These are phyloP conservation scores for Chalciporus sp. DNA, from an alignment of 1,284 basidiomycete genomes.

Conservation along the genomic window DNA sequence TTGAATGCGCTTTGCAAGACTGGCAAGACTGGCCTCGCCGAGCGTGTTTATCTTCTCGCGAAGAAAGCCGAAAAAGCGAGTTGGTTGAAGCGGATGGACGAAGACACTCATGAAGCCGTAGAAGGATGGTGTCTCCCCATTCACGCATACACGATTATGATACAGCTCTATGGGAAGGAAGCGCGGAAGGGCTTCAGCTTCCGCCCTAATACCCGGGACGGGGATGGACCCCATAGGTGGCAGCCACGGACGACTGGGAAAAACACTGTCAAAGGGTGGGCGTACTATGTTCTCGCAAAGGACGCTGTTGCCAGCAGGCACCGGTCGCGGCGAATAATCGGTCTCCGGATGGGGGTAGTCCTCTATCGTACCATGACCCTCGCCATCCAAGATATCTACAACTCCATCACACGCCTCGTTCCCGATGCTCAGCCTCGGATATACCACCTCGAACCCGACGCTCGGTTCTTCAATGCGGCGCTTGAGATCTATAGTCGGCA, in stretches of 20 bases:
- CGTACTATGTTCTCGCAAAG: conserved; percentile 30
- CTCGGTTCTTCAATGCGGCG: conserved; percentile 67
- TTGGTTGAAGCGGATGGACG: conserved; percentile 37
- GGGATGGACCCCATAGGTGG: conserved; percentile 19
- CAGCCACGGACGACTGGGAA: conserved; percentile 17
- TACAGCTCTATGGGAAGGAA: conserved; percentile 60
- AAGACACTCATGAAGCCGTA: conserved; percentile 15
- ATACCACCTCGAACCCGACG: conserved; percentile 53
- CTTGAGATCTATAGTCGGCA: conserved; percentile 49
- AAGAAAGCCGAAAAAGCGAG: conserved; percentile 57
- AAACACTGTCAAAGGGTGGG: conserved; percentile 41
- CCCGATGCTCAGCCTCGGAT: conserved; percentile 23
- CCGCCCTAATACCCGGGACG: conserved; percentile 3
- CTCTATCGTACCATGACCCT: conserved; percentile 42
- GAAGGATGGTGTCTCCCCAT: conserved; percentile 65
- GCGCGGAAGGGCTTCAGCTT: conserved; percentile 35
- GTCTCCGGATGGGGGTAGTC: conserved; percentile 32
- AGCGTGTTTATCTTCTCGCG: conserved; percentile 64
- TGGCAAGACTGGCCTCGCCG: conserved; percentile 56
- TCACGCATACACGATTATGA: conserved; percentile 71
- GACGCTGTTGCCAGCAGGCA: conserved; percentile 25
- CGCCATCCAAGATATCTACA: conserved; percentile 36
- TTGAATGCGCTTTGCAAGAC: conserved; percentile 63
- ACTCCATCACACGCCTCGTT: conserved; percentile 26
- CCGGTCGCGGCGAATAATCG: conserved; percentile 27